phyloP scores from a whole-genome alignment of 345 rosid species.

The Ceriops tagal region DNA sequence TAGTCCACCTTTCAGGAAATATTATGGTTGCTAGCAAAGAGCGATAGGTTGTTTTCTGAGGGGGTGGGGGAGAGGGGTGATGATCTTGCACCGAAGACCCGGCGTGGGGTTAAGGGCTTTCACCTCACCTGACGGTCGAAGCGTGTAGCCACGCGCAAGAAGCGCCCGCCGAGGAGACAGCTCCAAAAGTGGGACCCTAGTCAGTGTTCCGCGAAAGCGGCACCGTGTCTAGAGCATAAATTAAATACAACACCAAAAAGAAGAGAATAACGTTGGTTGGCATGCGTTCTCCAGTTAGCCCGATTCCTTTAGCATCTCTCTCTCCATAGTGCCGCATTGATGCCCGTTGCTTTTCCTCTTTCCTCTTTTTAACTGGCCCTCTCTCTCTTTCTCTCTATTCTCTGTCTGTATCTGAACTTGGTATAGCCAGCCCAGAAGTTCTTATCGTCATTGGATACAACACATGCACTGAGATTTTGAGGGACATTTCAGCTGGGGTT shows the following conservation, averaged over 20 bases:
- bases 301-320: constrained; percentile 45
- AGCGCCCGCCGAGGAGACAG: no score
- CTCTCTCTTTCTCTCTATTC: constrained; percentile 13
- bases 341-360: constrained; percentile 16
- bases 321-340: constrained; percentile 26
- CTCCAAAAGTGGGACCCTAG: background rate
- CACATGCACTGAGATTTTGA: constrained; percentile 10
- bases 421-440: background rate
- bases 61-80: no score
- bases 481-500: background rate
- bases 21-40: no score
- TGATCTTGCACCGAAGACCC: no score
- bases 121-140: no score
- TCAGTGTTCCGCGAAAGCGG: constrained; percentile 4
- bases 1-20: no score
- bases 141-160: no score
- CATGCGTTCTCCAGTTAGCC: constrained; percentile 35
- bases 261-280: constrained; percentile 39
- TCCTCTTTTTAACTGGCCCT: constrained; percentile 6
- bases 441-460: constrained; percentile 33
- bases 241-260: constrained; percentile 1
- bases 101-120: no score
- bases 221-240: constrained; percentile 7
- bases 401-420: constrained; percentile 6
- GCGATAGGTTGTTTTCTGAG: no score